These are phyloP conservation scores for Nematodospora valgi DNA, from an alignment of 805 yeast genomes.

Conservation along the genomic window DNA sequence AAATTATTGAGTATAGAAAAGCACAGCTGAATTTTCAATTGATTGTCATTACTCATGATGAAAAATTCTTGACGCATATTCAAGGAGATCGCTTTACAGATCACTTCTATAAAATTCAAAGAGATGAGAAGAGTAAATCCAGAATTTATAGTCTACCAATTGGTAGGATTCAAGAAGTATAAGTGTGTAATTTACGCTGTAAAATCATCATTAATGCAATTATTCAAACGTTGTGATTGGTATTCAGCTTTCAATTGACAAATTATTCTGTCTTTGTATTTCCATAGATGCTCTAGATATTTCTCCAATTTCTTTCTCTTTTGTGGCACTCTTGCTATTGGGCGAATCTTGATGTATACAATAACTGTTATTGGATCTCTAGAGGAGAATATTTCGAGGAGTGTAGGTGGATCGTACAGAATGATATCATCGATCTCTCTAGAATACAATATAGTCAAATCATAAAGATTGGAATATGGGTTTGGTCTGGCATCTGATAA, in stretches of 20 bases:
- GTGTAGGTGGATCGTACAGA: conserved; percentile 22
- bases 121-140: conserved; percentile 81
- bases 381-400: conserved; percentile 25
- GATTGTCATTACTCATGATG: conserved; percentile 96
- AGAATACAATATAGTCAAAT: conserved; percentile 49
- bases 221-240: not conserved
- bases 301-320: conserved; percentile 58
- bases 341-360: conserved; percentile 46
- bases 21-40: conserved; percentile 87
- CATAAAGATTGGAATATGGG: conserved; percentile 48
- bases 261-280: conserved; percentile 53
- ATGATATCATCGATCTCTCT: conserved; percentile 5
- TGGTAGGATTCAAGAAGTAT: conserved; percentile 32
- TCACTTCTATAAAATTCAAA: conserved; percentile 74
- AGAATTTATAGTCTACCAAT: conserved; percentile 55
- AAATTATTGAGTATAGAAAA: conserved; percentile 70
- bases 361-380: conserved; percentile 33
- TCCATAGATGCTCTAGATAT: conserved; percentile 78
- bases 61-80: conserved; percentile 80
- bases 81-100: conserved; percentile 83
- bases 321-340: conserved; percentile 46
- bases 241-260: conserved; percentile 19
- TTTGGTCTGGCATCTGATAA: conserved; percentile 28
- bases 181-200: not conserved
- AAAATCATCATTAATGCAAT: too few relatives aligned